Conservation (phyloP, 176 grass and related monocot genomes). For the Miscanthus lutarioriparius region DNA sequence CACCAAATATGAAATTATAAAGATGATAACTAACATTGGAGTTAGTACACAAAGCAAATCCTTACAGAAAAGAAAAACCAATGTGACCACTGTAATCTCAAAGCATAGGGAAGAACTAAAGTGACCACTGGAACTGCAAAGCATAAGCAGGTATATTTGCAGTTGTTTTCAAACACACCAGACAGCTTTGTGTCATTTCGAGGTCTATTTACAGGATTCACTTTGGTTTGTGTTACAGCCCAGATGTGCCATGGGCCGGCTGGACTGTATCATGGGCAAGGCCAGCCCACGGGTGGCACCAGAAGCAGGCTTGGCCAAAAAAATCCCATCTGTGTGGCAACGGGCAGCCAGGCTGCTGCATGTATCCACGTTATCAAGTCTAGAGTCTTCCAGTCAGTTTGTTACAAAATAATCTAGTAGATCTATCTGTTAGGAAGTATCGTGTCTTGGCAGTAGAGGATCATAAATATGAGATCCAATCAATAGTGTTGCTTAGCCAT, state of each 20-base stretch:
- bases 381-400: background rate
- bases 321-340: background rate
- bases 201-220: background rate
- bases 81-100: background rate
- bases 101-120: background rate
- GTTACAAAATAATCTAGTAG: background rate
- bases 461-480: background rate
- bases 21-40: slow-evolving; percentile 23
- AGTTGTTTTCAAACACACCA: background rate
- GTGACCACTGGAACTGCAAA: background rate
- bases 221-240: background rate
- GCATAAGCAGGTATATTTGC: background rate
- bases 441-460: background rate
- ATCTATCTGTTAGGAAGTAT: background rate
- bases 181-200: background rate
- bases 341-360: background rate
- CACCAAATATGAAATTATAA: slow-evolving; percentile 26
- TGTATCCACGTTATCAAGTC: background rate
- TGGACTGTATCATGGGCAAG: background rate
- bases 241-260: background rate
- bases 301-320: background rate
- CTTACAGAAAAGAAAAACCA: slow-evolving; percentile 1
- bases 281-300: background rate
- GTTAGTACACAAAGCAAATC: slow-evolving; percentile 7
- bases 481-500: background rate